phyloP scores from a whole-genome alignment of 306 rosid species.

The Malus fusca region DNA sequence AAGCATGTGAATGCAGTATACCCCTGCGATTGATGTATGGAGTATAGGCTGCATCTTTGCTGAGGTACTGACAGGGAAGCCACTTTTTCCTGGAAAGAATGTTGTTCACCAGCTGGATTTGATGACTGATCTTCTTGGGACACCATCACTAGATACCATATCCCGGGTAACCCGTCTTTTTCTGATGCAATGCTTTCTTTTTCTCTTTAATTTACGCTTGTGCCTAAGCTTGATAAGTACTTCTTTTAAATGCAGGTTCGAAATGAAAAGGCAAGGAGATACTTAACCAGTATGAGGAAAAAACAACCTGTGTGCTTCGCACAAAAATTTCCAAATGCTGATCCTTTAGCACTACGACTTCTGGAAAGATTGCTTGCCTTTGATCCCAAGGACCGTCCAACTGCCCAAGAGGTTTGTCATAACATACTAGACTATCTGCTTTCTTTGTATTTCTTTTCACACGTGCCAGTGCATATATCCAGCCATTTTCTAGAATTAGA shows the following conservation, averaged over 20 bases:
- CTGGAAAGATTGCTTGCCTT: conserved; percentile 78
- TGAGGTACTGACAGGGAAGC: conserved; percentile 83
- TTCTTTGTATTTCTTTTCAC: not conserved
- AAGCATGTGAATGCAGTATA: conserved; percentile 54
- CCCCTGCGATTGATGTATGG: conserved; percentile 98
- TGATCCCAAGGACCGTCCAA: conserved; percentile 93
- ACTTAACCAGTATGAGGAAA: conserved; percentile 88
- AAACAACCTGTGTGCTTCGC: conserved; percentile 65
- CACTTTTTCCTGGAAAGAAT: conserved; percentile 94
- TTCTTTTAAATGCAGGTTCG: conserved; percentile 56
- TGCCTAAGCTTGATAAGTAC: not conserved
- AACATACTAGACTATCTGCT: not conserved
- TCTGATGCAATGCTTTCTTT: not conserved
- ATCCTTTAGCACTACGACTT: conserved; percentile 71
- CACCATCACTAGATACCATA: conserved; percentile 81
- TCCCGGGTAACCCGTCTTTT: conserved; percentile 49
- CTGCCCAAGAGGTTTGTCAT: conserved; percentile 85
- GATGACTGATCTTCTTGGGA: conserved; percentile 93
- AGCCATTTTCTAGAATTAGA: conserved; percentile 5
- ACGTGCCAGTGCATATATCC: conserved; percentile 3
- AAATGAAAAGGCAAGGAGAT: conserved; percentile 90
- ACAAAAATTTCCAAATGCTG: conserved; percentile 78
- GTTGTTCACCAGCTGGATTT: conserved; percentile 94
- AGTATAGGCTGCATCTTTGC: conserved; percentile 97
- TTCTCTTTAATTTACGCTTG: not conserved